Conservation (phyloP, 139 green algal species). For the Micractinium sp. region DNA sequence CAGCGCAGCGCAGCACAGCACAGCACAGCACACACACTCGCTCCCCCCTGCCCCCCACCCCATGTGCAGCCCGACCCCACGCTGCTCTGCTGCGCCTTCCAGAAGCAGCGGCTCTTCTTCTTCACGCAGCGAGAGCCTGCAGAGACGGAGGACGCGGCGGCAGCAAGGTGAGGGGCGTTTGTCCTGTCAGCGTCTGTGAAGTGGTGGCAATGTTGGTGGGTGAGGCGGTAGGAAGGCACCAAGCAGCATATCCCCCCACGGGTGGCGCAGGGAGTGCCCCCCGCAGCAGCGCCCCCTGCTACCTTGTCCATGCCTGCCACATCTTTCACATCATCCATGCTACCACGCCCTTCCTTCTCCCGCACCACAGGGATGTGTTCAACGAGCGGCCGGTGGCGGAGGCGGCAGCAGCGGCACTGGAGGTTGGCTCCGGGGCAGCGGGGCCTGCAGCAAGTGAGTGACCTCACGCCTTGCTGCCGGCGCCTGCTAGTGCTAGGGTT, state of each 20-base stretch:
- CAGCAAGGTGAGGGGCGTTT: too few relatives aligned
- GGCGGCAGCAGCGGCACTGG: slow-evolving; percentile 20
- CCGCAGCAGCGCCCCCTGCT: too few relatives aligned
- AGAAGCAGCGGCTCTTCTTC: slow-evolving; percentile 91
- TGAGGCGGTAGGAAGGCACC: too few relatives aligned
- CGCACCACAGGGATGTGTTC: slow-evolving; percentile 76
- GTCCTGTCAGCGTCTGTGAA: too few relatives aligned
- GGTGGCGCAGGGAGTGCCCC: too few relatives aligned
- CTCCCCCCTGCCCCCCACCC: neutral
- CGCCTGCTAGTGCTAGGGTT: neutral
- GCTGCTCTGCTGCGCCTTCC: slow-evolving; percentile 84
- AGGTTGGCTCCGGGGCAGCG: neutral
- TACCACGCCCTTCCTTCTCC: too few relatives aligned
- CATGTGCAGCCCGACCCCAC: slow-evolving; percentile 78
- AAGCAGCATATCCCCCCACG: too few relatives aligned
- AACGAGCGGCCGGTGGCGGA: slow-evolving; percentile 85
- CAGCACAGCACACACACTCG: too few relatives aligned
- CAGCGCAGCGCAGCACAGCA: too few relatives aligned
- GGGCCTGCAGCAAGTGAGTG: slow-evolving; percentile 1
- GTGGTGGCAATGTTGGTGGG: too few relatives aligned
- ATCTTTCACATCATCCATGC: too few relatives aligned
- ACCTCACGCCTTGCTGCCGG: neutral
- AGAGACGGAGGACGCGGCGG: slow-evolving; percentile 79
- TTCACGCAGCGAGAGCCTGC: slow-evolving; percentile 87
- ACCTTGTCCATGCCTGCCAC: too few relatives aligned